A percentile compares a stretch with the other conserved stretches of the same genome.
phyloP scores from a whole-genome alignment of 495 filamentous ascomycete species.

The Mytilinidion resinicola region DNA sequence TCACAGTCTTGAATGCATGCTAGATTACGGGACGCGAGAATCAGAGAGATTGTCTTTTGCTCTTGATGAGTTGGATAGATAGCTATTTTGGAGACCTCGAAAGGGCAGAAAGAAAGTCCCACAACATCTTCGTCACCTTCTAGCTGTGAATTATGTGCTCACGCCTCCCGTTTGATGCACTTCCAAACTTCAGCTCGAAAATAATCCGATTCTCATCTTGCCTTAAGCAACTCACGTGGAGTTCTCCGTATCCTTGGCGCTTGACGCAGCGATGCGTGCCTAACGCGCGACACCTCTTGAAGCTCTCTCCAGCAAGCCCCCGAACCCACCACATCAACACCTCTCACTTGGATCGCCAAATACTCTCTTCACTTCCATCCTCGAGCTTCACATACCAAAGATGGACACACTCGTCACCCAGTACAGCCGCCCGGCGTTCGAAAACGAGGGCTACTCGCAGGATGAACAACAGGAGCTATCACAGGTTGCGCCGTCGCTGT shows the following conservation, averaged over 20 bases:
- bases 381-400: neutral
- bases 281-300: neutral
- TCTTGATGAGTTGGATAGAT: no score
- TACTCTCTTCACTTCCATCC: neutral
- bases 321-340: neutral
- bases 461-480: conserved; percentile 71
- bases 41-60: no score
- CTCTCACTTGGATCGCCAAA: neutral
- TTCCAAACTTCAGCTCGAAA: no score
- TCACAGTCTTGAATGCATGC: no score
- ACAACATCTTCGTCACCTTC: no score
- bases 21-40: no score
- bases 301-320: neutral
- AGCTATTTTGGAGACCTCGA: no score
- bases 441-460: conserved; percentile 63
- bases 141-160: no score
- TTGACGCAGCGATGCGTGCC: conserved; percentile 2
- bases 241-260: neutral
- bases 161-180: no score
- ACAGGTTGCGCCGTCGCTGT: conserved; percentile 61
- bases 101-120: no score
- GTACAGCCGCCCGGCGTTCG: conserved; percentile 71
- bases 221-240: neutral
- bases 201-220: no score
- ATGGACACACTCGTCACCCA: conserved; percentile 93